A percentile compares a stretch with the other conserved stretches of the same genome.
Conservation (phyloP, 257 asterid genomes). For the Salvia hispanica region DNA sequence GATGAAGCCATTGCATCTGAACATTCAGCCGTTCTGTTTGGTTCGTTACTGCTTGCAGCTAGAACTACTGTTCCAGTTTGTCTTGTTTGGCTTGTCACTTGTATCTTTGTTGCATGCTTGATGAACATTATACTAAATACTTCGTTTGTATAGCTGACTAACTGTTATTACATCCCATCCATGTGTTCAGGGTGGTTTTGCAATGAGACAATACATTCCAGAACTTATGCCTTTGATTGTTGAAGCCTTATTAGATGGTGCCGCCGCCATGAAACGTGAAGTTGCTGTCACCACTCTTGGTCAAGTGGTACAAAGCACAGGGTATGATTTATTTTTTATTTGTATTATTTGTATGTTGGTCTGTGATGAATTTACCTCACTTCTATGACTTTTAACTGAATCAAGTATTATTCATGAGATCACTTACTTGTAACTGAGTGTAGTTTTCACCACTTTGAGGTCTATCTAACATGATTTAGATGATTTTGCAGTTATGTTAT, state of each 20-base stretch:
- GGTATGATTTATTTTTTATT: constrained; percentile 55
- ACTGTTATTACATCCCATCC: constrained; percentile 26
- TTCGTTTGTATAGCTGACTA: constrained; percentile 14
- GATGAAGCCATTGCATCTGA: not conserved
- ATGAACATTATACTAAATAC: constrained; percentile 20
- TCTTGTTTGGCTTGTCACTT: constrained; percentile 23
- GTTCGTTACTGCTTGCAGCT: constrained; percentile 6
- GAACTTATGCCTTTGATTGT: constrained; percentile 96
- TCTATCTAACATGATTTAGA: constrained; percentile 31
- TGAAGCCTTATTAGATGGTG: constrained; percentile 93
- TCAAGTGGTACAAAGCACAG: constrained; percentile 99
- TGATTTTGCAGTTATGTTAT: constrained; percentile 76
- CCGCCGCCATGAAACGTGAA: constrained; percentile 95
- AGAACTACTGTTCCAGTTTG: constrained; percentile 18
- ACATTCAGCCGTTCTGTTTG: not conserved
- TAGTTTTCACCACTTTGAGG: not conserved
- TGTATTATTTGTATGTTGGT: constrained; percentile 21
- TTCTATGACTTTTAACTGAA: constrained; percentile 11
- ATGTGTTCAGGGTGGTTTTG: constrained; percentile 87
- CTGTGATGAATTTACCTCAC: not conserved
- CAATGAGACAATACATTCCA: constrained; percentile 93
- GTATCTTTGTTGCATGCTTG: constrained; percentile 27
- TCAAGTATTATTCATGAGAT: constrained; percentile 23
- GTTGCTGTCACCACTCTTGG: constrained; percentile 98
- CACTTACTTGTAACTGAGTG: not conserved